Evolutionary conservation across 192 early-diverging fungal genomes (phyloP).

Genomic region (Phycomyces blakesleeanus): DNA sequence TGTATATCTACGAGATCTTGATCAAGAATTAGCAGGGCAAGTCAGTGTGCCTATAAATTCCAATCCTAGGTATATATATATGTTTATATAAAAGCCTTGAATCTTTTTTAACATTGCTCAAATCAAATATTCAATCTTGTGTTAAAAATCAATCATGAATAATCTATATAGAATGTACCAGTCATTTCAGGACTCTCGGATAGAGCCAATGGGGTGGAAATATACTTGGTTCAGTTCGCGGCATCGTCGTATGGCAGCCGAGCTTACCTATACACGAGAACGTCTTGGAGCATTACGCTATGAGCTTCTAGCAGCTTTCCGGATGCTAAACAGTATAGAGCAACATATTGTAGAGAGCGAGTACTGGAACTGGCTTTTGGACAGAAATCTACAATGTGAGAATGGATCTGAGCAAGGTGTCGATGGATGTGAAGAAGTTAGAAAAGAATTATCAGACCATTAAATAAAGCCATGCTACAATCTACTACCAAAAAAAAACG

Average conservation of each 20-base stretch:
- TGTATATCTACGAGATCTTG: conserved; percentile 45
- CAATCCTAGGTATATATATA: conserved; percentile 18
- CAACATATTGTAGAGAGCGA: conserved; percentile 43
- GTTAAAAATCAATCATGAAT: background rate
- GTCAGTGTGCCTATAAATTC: background rate
- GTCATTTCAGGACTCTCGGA: conserved; percentile 26
- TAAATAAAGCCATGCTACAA: background rate
- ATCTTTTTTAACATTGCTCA: too few relatives aligned
- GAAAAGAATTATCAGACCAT: conserved; percentile 2
- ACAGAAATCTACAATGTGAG: conserved; percentile 37
- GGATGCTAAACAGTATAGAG: conserved; percentile 45
- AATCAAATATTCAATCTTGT: too few relatives aligned
- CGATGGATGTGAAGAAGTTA: conserved; percentile 8
- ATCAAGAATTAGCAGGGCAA: conserved; percentile 32
- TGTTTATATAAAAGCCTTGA: too few relatives aligned
- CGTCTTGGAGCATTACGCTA: conserved; percentile 44
- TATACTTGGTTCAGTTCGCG: conserved; percentile 36
- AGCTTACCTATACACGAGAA: conserved; percentile 43
- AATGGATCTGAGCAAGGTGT: background rate
- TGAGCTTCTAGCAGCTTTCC: conserved; percentile 44
- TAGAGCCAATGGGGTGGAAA: conserved; percentile 16
- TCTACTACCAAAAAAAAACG: too few relatives aligned
- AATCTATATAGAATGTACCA: conserved; percentile 10
- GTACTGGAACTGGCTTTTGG: conserved; percentile 53
- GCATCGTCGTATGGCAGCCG: conserved; percentile 44